Evolutionary conservation across 169 alveolate species (phyloP).

Genomic region (Ichthyophthirius multifiliis): DNA sequence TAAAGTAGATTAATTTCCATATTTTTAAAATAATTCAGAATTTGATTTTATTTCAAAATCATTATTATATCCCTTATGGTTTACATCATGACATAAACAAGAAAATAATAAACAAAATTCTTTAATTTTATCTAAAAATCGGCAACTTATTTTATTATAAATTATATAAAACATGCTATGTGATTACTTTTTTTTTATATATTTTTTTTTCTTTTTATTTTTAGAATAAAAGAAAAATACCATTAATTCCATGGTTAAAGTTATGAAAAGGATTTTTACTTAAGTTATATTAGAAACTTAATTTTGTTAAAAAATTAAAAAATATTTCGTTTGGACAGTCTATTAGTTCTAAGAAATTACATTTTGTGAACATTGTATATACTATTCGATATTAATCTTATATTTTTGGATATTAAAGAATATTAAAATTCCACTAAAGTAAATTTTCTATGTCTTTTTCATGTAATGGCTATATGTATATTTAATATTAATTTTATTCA

Average conservation of each 20-base stretch:
- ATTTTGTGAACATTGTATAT: background rate
- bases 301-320: conserved; percentile 11
- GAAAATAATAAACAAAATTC: background rate
- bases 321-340: conserved; percentile 11
- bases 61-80: conserved; percentile 77
- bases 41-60: conserved; percentile 46
- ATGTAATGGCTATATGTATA: too few relatives aligned
- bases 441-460: too few relatives aligned
- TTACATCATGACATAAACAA: conserved; percentile 55
- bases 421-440: too few relatives aligned
- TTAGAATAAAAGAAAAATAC: too few relatives aligned
- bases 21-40: conserved; percentile 38
- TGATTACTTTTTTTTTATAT: too few relatives aligned
- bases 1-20: conserved; percentile 30
- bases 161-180: background rate
- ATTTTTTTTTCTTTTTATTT: too few relatives aligned
- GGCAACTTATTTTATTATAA: conserved; percentile 2
- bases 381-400: too few relatives aligned
- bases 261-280: conserved; percentile 39
- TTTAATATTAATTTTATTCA: too few relatives aligned
- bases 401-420: too few relatives aligned
- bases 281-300: background rate
- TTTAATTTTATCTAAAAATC: background rate
- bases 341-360: background rate
- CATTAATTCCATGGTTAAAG: conserved; percentile 40